These are phyloP conservation scores for Talaromyces adpressus DNA, from an alignment of 495 filamentous ascomycete genomes.

Conservation along the genomic window DNA sequence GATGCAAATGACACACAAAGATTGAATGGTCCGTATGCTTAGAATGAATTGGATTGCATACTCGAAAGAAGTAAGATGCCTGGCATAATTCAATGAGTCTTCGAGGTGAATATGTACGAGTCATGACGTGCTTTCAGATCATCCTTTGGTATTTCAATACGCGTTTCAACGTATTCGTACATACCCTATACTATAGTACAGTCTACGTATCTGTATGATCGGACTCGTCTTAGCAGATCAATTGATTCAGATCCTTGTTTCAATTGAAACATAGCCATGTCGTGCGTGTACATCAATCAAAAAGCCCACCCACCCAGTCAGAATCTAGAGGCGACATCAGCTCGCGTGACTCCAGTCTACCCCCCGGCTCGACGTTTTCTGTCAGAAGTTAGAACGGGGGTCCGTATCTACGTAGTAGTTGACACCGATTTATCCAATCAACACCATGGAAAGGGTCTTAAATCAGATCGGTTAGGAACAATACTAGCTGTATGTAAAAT, in stretches of 20 bases:
- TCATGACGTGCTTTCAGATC: not conserved
- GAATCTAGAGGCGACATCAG: too few species aligned
- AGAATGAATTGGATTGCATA: not conserved
- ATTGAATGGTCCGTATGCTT: not conserved
- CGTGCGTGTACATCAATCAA: not conserved
- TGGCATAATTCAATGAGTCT: not conserved
- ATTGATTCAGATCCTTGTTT: not conserved
- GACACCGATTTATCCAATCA: not conserved
- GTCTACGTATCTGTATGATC: too few species aligned
- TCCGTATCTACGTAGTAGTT: not conserved
- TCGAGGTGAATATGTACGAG: not conserved
- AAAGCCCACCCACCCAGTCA: not conserved
- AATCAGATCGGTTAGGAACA: not conserved
- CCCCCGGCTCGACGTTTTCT: not conserved
- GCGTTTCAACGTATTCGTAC: not conserved
- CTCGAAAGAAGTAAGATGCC: not conserved
- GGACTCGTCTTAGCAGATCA: not conserved
- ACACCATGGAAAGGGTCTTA: not conserved
- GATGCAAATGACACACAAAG: not conserved
- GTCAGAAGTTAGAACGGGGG: not conserved
- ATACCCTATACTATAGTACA: too few species aligned
- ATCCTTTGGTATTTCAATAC: not conserved
- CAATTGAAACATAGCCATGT: not conserved
- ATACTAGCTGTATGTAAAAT: not conserved
- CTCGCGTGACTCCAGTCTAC: not conserved